phyloP scores from a whole-genome alignment of 2,329 filamentous ascomycete genomes.

The Aspergillus arachidicola region DNA sequence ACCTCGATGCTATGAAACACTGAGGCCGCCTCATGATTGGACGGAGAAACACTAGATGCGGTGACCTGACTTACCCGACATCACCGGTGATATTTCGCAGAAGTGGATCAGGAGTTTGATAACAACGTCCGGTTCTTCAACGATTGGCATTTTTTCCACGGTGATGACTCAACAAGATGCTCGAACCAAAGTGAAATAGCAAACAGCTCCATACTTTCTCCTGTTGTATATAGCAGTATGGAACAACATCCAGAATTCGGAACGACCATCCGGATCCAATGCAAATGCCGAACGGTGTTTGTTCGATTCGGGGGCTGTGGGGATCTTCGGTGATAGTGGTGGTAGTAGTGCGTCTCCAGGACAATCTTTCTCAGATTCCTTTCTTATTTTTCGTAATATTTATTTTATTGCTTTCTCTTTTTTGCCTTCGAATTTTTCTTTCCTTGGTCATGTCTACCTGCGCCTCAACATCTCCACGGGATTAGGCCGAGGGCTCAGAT shows the following conservation, averaged over 20 bases:
- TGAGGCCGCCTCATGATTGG: not conserved
- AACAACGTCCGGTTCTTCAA: not conserved
- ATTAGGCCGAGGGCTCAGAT: conserved; percentile 19
- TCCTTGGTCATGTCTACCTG: conserved; percentile 1
- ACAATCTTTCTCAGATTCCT: not conserved
- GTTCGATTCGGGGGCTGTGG: not conserved
- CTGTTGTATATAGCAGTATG: not conserved
- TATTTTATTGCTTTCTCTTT: not conserved
- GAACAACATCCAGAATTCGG: not conserved
- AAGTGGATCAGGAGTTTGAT: not conserved
- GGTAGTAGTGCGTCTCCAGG: not conserved
- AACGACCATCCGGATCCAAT: not conserved
- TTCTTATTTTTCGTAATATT: not conserved
- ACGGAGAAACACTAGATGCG: not conserved
- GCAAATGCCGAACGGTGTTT: conserved; percentile 7
- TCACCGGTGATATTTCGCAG: not conserved
- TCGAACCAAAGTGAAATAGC: not conserved
- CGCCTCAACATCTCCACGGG: not conserved
- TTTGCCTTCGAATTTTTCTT: not conserved
- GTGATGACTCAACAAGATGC: not conserved
- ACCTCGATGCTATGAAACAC: not conserved
- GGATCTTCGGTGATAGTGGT: conserved; percentile 2
- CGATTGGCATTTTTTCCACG: not conserved
- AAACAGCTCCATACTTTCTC: not conserved
- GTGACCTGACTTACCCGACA: not conserved